Base-by-base conservation (phyloP, 2,329 filamentous ascomycete species). In the Coleophoma eucalyptorum region DNA sequence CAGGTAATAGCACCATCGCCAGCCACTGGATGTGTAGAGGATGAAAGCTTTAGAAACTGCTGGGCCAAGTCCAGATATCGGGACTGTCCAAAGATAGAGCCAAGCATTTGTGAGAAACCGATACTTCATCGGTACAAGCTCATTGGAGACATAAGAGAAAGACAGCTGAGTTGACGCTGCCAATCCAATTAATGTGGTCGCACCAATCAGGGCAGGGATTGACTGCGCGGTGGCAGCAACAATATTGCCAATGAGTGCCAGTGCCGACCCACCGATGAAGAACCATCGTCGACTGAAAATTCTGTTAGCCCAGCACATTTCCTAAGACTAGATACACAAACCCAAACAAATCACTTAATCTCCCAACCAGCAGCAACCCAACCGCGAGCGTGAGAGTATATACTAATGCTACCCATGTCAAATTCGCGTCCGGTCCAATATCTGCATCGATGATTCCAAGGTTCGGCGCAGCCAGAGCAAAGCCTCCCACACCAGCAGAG, bases 81-180 rank as follows among this genome's bases (percentile, higher is more conserved):
- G 66, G 46, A 67, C 58, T 15, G 61, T 62, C 37, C 65, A 62
- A 32, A 66, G 43, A 53, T 68, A 71, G 20, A 68, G 61, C 47
- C 61, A 62, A 10, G 62, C 58, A 45, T 65, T 65, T 20, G 62
- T 65, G 8, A 60, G 40, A 40, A 66, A 63, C 32, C 69, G 68
- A 16, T 63, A 57, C 55, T 67, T 66, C 57, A 69, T 70, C 6
- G 68, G 69, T 10, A 71, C 67, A 19, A 72, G 59, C 57, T 72
- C 70, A 15, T 60, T 62, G 50, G 70, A 59, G 31, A 69, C 63
- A 43, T 66, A 67, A 48, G 60, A 62, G 62, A 68, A 72, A 6
- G 67, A 67, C 10, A 71, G 58, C 55, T 72, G 69, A 2, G 64
- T 63, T 4, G 67, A 54, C 3, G 64, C 65, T 4, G 67, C 68